Base-by-base conservation (phyloP, 371 early-diverging fungal species). In the Mucor indicus region DNA sequence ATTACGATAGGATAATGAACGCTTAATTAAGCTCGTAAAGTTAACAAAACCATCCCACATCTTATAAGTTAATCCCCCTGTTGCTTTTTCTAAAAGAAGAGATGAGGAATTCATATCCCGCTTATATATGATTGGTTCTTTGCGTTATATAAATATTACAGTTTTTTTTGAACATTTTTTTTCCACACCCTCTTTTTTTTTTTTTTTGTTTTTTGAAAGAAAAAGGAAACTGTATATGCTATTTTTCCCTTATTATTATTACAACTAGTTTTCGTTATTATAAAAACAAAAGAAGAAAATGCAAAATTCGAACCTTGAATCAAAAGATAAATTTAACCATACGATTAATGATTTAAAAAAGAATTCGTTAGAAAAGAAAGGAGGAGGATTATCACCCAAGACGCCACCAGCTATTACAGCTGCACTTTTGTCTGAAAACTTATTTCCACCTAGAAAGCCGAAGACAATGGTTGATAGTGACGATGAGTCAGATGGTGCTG, bases 1-100 rank as follows among this genome's bases (percentile, higher is more conserved):
- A n/a, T n/a, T n/a, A n/a, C n/a, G n/a, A 19, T 54, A 81, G 79
- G 83, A 83, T 49, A 55, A 73, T 25, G 69, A 61, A 12, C 66
- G 76, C 21, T 57, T 84, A 20, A 53, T 62, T 12, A 77, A 77
- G 43, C 50, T 87, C 12, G 79, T 84, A 15, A 72, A 76, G 46
- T 46, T 81, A 33, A 80, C 82, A 2, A 78, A 77, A 38, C 82
- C 82, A 10, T 48, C 70, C 1, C 27, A 44, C 20, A 35, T 62
- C 36, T 23, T 35, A 25, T 60, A 57, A 37, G 8, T 29, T 29
- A 12, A 29, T 29, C 12, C 12, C 12, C 30, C n/a, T n/a, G n/a
- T n/a, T n/a, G n/a, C n/a, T n/a, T n/a, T n/a, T n/a, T n/a, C n/a
- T n/a, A n/a, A n/a, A n/a, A n/a, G n/a, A n/a, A n/a, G n/a, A n/a